A percentile compares a stretch with the other conserved stretches of the same genome.
Evolutionary conservation across 2,329 filamentous ascomycete species (phyloP).

Genomic region (Cordyceps farinosa): DNA sequence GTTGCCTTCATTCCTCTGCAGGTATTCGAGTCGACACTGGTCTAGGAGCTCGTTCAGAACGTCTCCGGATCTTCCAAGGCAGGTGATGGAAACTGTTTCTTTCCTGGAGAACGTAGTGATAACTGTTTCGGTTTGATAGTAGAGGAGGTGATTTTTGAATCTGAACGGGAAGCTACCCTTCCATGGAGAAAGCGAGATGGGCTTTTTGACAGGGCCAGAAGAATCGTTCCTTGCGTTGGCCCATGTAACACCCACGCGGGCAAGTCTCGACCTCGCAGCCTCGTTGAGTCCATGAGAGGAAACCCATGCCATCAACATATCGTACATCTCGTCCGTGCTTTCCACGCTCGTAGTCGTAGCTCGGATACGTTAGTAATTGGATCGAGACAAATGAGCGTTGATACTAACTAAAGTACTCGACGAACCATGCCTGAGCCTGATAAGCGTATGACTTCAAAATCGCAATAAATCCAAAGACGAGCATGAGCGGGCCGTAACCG

Average conservation of each 20-base stretch:
- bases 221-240: background rate
- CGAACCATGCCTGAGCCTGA: background rate
- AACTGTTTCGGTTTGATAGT: background rate
- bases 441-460: background rate
- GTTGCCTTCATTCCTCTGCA: background rate
- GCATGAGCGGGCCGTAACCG: constrained; percentile 1
- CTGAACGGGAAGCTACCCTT: background rate
- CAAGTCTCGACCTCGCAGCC: background rate
- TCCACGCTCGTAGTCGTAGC: background rate
- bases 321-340: background rate
- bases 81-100: background rate
- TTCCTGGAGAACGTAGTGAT: background rate
- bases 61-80: background rate
- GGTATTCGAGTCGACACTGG: background rate
- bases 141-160: background rate
- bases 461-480: background rate
- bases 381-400: background rate
- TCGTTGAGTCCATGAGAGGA: constrained; percentile 1
- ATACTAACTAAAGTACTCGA: background rate
- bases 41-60: background rate
- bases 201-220: background rate
- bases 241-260: background rate
- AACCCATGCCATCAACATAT: constrained; percentile 3
- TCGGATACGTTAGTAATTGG: background rate
- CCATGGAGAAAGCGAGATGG: background rate